Evolutionary conservation across 306 rosid species (phyloP), one percentile per base, ranked within the genome.

Genomic region (Malus fusca): DNA sequence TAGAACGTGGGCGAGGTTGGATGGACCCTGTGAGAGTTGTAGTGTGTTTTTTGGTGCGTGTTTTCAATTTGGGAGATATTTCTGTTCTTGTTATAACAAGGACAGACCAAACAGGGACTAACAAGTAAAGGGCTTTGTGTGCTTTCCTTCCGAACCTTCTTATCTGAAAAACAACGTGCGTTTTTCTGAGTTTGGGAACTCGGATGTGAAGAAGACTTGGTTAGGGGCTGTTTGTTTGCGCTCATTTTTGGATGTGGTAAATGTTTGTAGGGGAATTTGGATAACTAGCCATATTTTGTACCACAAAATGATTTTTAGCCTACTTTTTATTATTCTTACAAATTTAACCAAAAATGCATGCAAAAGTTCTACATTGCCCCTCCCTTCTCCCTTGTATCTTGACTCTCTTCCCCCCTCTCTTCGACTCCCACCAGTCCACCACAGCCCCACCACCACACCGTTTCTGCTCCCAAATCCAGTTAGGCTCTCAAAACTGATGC

Each of bases 51-150:
- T 35, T 48, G 33, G 42, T 17, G 52, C 18, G 79, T 30, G 59
- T 44, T 59, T 52, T 51, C 69, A 40, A 67, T 65, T 56, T 42
- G 8, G 68, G 19, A 59, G 68, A 67, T 25, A 40, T 25, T 73
- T 73, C 22, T 73, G 68, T 42, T 42, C 42, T 19, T 18, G 31
- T 12, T 37, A 66, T 6, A 46, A 48, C 31, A 30, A 19, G 10
- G 35, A 73, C 56, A 52, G 69, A 37, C 68, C 80, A 69, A 80
- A 80, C 87, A 63, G 77, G 35, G 84, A 73, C 21, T 69, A 69
- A 46, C 48, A 79, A 26, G 70, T 51, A 11, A 31, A 65, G 64
- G 60, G 55, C 78, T 30, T 23, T 13, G 55, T 72, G 26, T 33
- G 46, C 83, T 56, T 59, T 66, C 59, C n/a, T 59, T 66, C 59